Percentiles rank a stretch among this genome's conserved stretches.
Conservation (phyloP, 83 land plant genomes). For the Picea mariana region DNA sequence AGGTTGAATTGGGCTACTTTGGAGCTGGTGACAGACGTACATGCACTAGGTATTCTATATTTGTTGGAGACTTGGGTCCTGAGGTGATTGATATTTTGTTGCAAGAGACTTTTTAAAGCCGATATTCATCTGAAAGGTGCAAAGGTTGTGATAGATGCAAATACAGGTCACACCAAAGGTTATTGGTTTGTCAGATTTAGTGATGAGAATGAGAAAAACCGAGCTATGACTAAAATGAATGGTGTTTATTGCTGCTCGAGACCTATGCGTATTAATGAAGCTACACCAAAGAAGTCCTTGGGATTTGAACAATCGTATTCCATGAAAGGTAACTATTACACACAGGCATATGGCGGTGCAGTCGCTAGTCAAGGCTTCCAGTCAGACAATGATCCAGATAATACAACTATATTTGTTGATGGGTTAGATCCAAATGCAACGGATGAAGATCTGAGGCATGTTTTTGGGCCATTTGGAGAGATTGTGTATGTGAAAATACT, state of each 20-base stretch:
- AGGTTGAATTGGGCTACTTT: constrained; percentile 60
- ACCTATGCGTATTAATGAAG: constrained; percentile 64
- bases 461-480: too few species aligned
- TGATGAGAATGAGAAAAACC: constrained; percentile 49
- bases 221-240: constrained; percentile 79
- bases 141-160: constrained; percentile 64
- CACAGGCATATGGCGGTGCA: too few species aligned
- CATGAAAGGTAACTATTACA: constrained; percentile 39
- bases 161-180: constrained; percentile 63
- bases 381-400: too few species aligned
- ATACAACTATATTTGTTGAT: too few species aligned
- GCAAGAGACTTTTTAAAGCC: constrained; percentile 54
- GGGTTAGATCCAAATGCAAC: too few species aligned
- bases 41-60: constrained; percentile 50
- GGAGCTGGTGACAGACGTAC: constrained; percentile 48
- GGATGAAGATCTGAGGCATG: too few species aligned
- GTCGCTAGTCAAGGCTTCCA: too few species aligned
- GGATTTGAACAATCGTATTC: constrained; percentile 30
- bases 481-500: too few species aligned
- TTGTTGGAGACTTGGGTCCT: constrained; percentile 68
- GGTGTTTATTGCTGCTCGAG: constrained; percentile 57
- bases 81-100: constrained; percentile 57
- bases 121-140: constrained; percentile 60
- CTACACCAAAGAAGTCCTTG: constrained; percentile 25
- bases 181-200: constrained; percentile 52